These are phyloP conservation scores for Alternaria conjuncta DNA, from an alignment of 2,329 filamentous ascomycete species.

Conservation along the genomic window DNA sequence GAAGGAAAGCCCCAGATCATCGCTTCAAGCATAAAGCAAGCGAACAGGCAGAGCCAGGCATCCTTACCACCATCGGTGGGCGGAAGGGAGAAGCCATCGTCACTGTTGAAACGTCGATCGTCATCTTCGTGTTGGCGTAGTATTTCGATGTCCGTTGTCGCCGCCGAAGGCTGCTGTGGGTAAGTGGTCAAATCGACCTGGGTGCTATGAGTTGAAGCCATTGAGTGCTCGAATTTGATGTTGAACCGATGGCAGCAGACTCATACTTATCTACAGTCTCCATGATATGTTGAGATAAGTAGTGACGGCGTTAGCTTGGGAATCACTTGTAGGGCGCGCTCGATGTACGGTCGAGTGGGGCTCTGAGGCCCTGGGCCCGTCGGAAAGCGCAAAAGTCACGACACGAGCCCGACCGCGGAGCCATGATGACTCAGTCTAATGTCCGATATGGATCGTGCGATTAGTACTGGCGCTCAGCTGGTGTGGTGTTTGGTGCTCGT, in stretches of 20 bases:
- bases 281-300: not conserved
- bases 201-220: slow-evolving; percentile 23
- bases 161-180: slow-evolving; percentile 15
- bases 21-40: slow-evolving; percentile 60
- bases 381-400: not conserved
- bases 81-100: slow-evolving; percentile 29
- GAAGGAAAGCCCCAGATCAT: slow-evolving; percentile 51
- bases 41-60: slow-evolving; percentile 37
- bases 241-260: not conserved
- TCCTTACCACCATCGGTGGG: slow-evolving; percentile 40
- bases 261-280: not conserved
- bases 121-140: slow-evolving; percentile 17
- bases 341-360: slow-evolving; percentile 9
- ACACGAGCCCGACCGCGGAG: not conserved
- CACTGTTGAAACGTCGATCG: slow-evolving; percentile 25
- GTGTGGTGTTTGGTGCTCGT: not conserved
- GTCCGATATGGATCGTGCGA: not conserved
- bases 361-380: slow-evolving; percentile 1
- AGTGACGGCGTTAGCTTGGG: not conserved
- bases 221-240: not conserved
- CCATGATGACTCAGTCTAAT: not conserved
- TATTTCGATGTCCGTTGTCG: slow-evolving; percentile 20
- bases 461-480: not conserved
- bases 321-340: slow-evolving; percentile 29
- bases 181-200: slow-evolving; percentile 21